These are phyloP conservation scores for Fistulinella prunicolor DNA, from an alignment of 768 basidiomycete species.

Conservation along the genomic window DNA sequence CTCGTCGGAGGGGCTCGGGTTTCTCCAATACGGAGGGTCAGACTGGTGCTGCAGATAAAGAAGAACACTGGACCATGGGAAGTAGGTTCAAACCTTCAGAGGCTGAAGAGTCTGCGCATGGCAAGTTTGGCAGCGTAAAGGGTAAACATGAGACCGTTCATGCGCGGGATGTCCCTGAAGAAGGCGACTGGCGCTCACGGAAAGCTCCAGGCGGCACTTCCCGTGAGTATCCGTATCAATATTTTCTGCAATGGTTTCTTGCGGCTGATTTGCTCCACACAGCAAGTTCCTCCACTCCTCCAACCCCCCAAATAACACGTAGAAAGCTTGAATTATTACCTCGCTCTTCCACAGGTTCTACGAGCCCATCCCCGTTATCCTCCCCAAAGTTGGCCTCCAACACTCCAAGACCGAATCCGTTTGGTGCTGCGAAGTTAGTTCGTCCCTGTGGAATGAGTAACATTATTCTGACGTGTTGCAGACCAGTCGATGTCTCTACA, in stretches of 20 bases:
- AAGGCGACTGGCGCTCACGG: slow-evolving; percentile 69
- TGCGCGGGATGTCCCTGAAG: slow-evolving; percentile 51
- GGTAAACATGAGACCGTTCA: slow-evolving; percentile 55
- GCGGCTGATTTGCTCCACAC: slow-evolving; percentile 9
- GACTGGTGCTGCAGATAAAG: slow-evolving; percentile 62
- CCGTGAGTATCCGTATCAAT: slow-evolving; percentile 48
- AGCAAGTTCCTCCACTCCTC: slow-evolving; percentile 74
- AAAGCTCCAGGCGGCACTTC: slow-evolving; percentile 51
- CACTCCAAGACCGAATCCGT: slow-evolving; percentile 65
- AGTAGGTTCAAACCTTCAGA: slow-evolving; percentile 64
- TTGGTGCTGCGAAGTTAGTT: slow-evolving; percentile 78
- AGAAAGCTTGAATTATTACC: slow-evolving; percentile 86
- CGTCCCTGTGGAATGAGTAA: neutral
- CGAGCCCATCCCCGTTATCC: slow-evolving; percentile 69
- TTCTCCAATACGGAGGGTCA: slow-evolving; percentile 46
- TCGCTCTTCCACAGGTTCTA: slow-evolving; percentile 64
- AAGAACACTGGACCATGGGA: slow-evolving; percentile 77
- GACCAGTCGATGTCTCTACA: slow-evolving; percentile 80
- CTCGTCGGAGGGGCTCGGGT: slow-evolving; percentile 57
- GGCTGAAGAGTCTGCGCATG: slow-evolving; percentile 37
- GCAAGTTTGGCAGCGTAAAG: slow-evolving; percentile 45
- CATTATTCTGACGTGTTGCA: slow-evolving; percentile 28
- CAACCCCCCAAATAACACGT: slow-evolving; percentile 77
- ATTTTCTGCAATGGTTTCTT: slow-evolving; percentile 4
- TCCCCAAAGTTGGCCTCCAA: slow-evolving; percentile 69